Evolutionary conservation across 78 protist genomes (phyloP).

Genomic region (Guillardia theta): DNA sequence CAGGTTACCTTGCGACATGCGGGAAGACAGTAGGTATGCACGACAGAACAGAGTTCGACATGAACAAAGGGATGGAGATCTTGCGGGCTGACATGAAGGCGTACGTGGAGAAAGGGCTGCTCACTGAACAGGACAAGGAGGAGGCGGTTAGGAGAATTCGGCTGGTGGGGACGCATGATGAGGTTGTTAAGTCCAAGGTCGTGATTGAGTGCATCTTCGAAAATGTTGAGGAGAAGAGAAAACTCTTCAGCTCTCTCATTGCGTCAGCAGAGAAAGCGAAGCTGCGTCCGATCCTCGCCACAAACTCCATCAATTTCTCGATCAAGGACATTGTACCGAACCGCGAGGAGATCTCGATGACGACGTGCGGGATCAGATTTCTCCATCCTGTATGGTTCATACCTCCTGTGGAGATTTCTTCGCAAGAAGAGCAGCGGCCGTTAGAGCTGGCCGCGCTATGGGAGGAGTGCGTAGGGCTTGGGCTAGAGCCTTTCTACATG

Average conservation of each 20-base stretch:
- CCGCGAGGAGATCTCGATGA: no score
- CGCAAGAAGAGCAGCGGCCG: no score
- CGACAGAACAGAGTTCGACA: background rate
- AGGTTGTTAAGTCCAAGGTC: background rate
- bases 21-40: background rate
- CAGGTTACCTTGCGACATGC: background rate
- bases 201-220: background rate
- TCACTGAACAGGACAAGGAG: background rate
- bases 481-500: no score
- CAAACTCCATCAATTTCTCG: background rate
- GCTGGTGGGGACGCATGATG: background rate
- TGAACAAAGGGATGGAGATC: background rate
- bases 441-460: no score
- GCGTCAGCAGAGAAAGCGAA: background rate
- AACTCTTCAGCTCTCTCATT: background rate
- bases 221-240: background rate
- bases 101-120: background rate
- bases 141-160: background rate
- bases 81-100: background rate
- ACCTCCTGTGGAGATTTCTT: background rate
- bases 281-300: background rate
- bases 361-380: background rate
- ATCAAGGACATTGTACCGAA: background rate
- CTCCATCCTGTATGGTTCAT: background rate
- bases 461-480: no score